These are phyloP conservation scores for Trichocomaceae sp. DNA, from an alignment of 2,329 filamentous ascomycete species.

Conservation along the genomic window DNA sequence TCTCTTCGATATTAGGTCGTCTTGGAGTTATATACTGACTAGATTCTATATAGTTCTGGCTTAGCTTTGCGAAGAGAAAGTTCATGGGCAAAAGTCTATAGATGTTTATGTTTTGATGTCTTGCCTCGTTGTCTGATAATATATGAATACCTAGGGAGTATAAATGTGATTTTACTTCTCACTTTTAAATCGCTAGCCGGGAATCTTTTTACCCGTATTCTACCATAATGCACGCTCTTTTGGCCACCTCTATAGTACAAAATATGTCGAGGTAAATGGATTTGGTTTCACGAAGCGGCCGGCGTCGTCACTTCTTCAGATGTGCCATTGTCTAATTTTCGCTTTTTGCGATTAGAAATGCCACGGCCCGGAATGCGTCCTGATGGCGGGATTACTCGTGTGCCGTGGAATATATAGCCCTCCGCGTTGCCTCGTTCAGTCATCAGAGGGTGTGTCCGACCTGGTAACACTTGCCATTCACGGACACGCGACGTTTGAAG, in stretches of 20 bases:
- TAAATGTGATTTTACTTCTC: constrained; percentile 10
- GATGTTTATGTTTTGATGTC: constrained; percentile 15
- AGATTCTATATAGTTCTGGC: constrained; percentile 73
- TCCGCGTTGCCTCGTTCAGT: constrained; percentile 79
- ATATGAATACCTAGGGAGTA: constrained; percentile 1
- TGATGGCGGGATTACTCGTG: constrained; percentile 70
- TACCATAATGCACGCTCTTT: neutral
- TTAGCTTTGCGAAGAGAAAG: constrained; percentile 98
- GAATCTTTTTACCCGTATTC: neutral
- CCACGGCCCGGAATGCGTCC: constrained; percentile 78
- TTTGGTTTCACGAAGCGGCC: neutral
- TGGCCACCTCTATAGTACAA: neutral
- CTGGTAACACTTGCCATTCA: constrained; percentile 85
- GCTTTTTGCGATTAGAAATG: constrained; percentile 58
- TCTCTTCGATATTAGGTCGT: neutral
- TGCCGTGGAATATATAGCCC: constrained; percentile 82
- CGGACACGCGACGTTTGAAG: constrained; percentile 75
- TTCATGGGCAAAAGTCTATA: constrained; percentile 95
- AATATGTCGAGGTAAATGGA: neutral
- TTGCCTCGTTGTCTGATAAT: neutral
- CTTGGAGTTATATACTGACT: neutral
- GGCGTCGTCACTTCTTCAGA: constrained; percentile 5
- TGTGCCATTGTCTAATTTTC: constrained; percentile 45
- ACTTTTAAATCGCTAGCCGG: neutral
- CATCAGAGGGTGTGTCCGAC: constrained; percentile 91